Percentiles rank a stretch among this genome's conserved stretches.
Evolutionary conservation across 305 asterid species (phyloP).

Genomic region (Salvia sclarea): DNA sequence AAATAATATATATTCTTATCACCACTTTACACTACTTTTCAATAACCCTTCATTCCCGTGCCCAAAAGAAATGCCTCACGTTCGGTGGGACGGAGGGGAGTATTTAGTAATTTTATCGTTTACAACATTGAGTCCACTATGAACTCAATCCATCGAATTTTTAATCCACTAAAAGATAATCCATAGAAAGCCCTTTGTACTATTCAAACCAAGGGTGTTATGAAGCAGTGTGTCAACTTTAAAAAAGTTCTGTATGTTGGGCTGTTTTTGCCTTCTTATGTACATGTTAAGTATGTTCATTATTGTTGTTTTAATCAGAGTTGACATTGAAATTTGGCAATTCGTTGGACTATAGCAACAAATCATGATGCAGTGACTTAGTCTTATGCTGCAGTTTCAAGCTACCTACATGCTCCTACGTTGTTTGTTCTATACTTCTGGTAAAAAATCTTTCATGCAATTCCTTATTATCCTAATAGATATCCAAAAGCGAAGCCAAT

Average conservation of each 20-base stretch:
- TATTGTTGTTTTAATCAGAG: background rate
- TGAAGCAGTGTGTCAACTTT: constrained; percentile 15
- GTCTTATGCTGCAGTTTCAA: constrained; percentile 25
- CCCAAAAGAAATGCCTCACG: too few species aligned
- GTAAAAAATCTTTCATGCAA: constrained; percentile 24
- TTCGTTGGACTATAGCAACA: background rate
- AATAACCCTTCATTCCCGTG: too few species aligned
- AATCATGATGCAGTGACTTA: constrained; percentile 9
- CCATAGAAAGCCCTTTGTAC: background rate
- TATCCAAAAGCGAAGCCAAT: constrained; percentile 85
- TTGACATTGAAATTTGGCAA: background rate
- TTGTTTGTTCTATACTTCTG: constrained; percentile 21
- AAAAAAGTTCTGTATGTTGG: constrained; percentile 8
- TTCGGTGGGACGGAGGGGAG: too few species aligned
- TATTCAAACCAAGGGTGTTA: constrained; percentile 9
- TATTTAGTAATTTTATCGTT: background rate
- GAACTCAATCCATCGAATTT: background rate
- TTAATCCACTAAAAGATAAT: background rate
- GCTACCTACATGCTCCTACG: constrained; percentile 18
- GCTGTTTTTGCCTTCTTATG: constrained; percentile 15
- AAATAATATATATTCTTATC: too few species aligned
- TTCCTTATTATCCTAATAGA: constrained; percentile 46
- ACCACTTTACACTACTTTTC: too few species aligned
- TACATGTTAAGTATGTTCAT: constrained; percentile 11
- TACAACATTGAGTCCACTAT: background rate